A percentile compares a stretch with the other conserved stretches of the same genome.
Conservation (phyloP, 176 grass and related monocot genomes). For the Calamus simplicifolius region DNA sequence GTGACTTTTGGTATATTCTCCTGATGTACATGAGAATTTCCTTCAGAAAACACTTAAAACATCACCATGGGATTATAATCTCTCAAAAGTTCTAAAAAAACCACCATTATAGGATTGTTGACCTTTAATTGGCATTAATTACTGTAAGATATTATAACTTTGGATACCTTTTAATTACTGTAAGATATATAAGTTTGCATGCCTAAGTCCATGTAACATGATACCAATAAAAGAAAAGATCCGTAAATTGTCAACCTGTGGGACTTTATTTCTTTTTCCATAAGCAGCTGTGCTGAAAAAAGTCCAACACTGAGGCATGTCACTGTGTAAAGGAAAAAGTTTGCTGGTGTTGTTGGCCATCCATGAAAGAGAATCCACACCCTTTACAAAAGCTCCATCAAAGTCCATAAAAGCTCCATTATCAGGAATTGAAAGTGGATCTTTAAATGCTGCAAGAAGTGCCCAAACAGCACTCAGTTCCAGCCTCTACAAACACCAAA, state of each 20-base stretch:
- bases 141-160: too few species aligned
- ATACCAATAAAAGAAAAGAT: background rate
- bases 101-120: too few species aligned
- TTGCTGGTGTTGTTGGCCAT: conserved; percentile 92
- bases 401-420: conserved; percentile 26
- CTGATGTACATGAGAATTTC: conserved; percentile 24
- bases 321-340: conserved; percentile 43
- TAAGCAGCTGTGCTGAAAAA: conserved; percentile 84
- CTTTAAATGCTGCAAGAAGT: conserved; percentile 84
- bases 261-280: conserved; percentile 87
- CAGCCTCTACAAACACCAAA: conserved; percentile 54
- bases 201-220: too few species aligned
- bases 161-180: too few species aligned
- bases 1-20: conserved; percentile 82
- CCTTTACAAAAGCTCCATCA: conserved; percentile 86
- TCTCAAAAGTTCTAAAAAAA: too few species aligned
- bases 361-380: conserved; percentile 81
- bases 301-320: conserved; percentile 72
- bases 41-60: conserved; percentile 5
- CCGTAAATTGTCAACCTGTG: conserved; percentile 50
- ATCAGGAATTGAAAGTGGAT: conserved; percentile 58
- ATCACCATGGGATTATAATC: too few species aligned
- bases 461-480: conserved; percentile 85
- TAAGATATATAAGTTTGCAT: too few species aligned
- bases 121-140: too few species aligned